Base-by-base conservation (phyloP, 495 filamentous ascomycete species). In the Tuber borchii region DNA sequence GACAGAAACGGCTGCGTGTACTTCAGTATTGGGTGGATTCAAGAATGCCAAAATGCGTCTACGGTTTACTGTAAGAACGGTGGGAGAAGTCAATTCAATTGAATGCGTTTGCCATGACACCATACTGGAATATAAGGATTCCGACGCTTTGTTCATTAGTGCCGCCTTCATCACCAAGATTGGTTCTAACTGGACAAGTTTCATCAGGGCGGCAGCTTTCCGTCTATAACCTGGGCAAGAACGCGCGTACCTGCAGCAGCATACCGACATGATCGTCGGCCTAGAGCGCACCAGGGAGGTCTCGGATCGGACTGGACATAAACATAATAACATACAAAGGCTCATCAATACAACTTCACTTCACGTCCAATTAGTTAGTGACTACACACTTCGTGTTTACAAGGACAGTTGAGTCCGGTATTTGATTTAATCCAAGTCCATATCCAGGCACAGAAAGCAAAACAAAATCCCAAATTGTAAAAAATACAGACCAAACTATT, bases 401-500 rank as follows among this genome's bases (percentile, higher is more conserved):
- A 65, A 65, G 56, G 26, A 34, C 56, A 5, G 6, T 65, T 34
- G 26, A 34, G 31, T 65, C 56, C 56, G 12, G 26, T 65, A 26
- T 65, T 19, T 65, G 56, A 65, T 65, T 65, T 65, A 65, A 65
- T 34, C 56, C 56, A 65, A 65, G 34, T 65, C 56, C 56, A 65
- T 65, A 65, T 65, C 56, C 56, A 34, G 12, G 31, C 14, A 14
- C 56, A 65, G 56, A 65, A 65, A 75, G 78, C 73, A 79, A 73
- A 72, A 72, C 44, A 74, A 73, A 48, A 75, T 77, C 70, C 73
- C 78, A 79, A 73, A 73, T 73, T 76, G 45, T 79, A 79, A 76
- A 78, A 78, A 78, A 79, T 79, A 79, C 78, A 79, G 69, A 79
- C 65, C 78, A 73, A 71, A 79, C 74, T 73, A 61, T 65, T 65